phyloP scores from a whole-genome alignment of 2,329 filamentous ascomycete genomes.

The Clonostachys rosea region DNA sequence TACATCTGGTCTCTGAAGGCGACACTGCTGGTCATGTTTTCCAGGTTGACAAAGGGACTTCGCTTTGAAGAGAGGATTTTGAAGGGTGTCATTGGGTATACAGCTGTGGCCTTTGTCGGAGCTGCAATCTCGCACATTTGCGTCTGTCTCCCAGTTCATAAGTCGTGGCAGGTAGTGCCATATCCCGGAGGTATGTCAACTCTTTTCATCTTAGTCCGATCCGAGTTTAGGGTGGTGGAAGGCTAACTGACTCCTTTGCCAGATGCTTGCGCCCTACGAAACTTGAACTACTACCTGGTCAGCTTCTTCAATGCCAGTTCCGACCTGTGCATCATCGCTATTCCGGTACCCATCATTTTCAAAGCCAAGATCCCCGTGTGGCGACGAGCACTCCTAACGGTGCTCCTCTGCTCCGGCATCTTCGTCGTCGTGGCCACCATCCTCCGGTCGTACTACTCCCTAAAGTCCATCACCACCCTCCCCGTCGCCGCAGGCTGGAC shows the following conservation, averaged over 20 bases:
- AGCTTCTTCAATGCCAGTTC: slow-evolving; percentile 16
- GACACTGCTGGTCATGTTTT: slow-evolving; percentile 21
- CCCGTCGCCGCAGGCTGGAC: slow-evolving; percentile 34
- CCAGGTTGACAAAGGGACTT: slow-evolving; percentile 21
- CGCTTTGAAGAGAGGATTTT: slow-evolving; percentile 24
- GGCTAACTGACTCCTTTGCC: neutral
- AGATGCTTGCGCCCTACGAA: neutral
- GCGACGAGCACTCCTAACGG: slow-evolving; percentile 28
- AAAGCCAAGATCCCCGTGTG: slow-evolving; percentile 27
- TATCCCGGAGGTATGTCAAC: slow-evolving; percentile 26
- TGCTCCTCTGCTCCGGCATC: slow-evolving; percentile 34
- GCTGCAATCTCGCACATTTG: slow-evolving; percentile 27
- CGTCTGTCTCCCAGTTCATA: slow-evolving; percentile 19
- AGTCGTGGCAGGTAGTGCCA: slow-evolving; percentile 32
- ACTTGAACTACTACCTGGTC: slow-evolving; percentile 10
- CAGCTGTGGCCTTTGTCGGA: slow-evolving; percentile 14
- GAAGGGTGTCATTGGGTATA: slow-evolving; percentile 20
- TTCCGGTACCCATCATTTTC: slow-evolving; percentile 32
- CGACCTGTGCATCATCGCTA: slow-evolving; percentile 28
- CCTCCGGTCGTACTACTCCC: slow-evolving; percentile 30
- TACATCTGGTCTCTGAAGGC: neutral
- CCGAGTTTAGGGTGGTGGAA: too few species aligned
- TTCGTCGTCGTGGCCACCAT: slow-evolving; percentile 35
- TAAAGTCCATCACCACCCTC: slow-evolving; percentile 26
- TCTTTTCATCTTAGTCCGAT: neutral